Percentiles rank a stretch among this genome's conserved stretches.
Evolutionary conservation across 2,329 filamentous ascomycete genomes (phyloP).

Genomic region (Metarhizium humberi): DNA sequence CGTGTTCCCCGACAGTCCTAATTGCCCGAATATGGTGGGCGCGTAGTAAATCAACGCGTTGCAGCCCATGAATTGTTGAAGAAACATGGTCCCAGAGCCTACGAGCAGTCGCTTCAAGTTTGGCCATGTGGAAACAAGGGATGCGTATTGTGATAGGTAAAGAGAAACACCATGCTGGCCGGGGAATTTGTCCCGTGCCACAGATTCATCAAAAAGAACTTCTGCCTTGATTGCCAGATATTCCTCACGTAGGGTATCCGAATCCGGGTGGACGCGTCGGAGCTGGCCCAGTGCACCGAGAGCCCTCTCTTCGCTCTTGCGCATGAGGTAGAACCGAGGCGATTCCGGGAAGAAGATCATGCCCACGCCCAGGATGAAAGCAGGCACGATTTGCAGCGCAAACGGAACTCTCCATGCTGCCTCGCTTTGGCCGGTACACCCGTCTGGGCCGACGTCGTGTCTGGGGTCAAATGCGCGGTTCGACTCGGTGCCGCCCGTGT

Average conservation of each 20-base stretch:
- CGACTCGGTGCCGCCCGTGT: slow-evolving; percentile 30
- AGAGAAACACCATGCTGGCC: slow-evolving; percentile 20
- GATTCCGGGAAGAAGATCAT: slow-evolving; percentile 42
- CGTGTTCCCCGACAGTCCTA: slow-evolving; percentile 33
- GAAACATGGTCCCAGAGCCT: slow-evolving; percentile 45
- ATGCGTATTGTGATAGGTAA: slow-evolving; percentile 20
- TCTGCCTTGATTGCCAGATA: slow-evolving; percentile 28
- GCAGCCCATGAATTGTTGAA: slow-evolving; percentile 41
- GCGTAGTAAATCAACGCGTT: slow-evolving; percentile 41
- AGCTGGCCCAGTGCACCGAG: slow-evolving; percentile 20
- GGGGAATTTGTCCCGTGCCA: slow-evolving; percentile 18
- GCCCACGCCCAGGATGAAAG: slow-evolving; percentile 43
- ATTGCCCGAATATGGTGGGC: slow-evolving; percentile 32
- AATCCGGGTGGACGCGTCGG: slow-evolving; percentile 22
- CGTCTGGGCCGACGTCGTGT: slow-evolving; percentile 28
- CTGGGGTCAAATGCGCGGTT: slow-evolving; percentile 32
- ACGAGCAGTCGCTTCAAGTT: slow-evolving; percentile 37
- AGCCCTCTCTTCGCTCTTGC: slow-evolving; percentile 19
- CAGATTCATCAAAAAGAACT: slow-evolving; percentile 24
- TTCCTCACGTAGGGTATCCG: slow-evolving; percentile 19
- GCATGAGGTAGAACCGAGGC: slow-evolving; percentile 25
- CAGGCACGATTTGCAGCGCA: slow-evolving; percentile 43
- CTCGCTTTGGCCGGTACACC: slow-evolving; percentile 34
- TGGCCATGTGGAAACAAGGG: slow-evolving; percentile 19
- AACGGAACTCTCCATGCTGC: slow-evolving; percentile 38